Evolutionary conservation across 2,329 filamentous ascomycete genomes (phyloP).

Genomic region (Stagonosporopsis tanaceti): DNA sequence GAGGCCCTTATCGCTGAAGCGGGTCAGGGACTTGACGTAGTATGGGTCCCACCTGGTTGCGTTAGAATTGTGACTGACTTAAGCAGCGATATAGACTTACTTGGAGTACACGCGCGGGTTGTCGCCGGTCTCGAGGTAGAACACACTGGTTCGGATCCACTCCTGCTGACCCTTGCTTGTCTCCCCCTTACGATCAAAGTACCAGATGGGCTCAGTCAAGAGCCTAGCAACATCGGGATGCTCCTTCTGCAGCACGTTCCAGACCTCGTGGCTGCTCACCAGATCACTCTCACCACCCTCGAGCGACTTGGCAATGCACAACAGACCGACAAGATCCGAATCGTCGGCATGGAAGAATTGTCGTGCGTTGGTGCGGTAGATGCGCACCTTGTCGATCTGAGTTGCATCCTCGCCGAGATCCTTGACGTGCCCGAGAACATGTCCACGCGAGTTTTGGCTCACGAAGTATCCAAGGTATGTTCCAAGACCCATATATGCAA

Average conservation of each 20-base stretch:
- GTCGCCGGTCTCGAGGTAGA: constrained; percentile 77
- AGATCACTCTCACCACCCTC: constrained; percentile 87
- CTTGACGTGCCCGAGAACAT: constrained; percentile 89
- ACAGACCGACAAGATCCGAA: constrained; percentile 80
- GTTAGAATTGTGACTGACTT: constrained; percentile 18
- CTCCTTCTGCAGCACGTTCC: constrained; percentile 78
- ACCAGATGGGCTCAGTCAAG: constrained; percentile 82
- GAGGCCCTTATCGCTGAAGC: constrained; percentile 76
- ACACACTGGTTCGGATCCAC: constrained; percentile 74
- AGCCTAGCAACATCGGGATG: constrained; percentile 80
- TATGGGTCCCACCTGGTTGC: constrained; percentile 77
- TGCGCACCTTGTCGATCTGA: constrained; percentile 86
- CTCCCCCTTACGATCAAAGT: constrained; percentile 92
- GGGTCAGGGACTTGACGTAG: constrained; percentile 77
- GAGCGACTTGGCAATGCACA: constrained; percentile 79
- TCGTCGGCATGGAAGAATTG: constrained; percentile 90
- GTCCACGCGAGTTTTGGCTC: constrained; percentile 82
- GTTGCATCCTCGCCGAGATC: constrained; percentile 82
- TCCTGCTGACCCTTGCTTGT: constrained; percentile 75
- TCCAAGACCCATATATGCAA: constrained; percentile 79
- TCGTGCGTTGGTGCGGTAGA: constrained; percentile 85
- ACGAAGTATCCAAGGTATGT: constrained; percentile 89
- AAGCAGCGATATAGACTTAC: constrained; percentile 42
- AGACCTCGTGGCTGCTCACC: constrained; percentile 79
- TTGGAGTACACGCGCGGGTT: constrained; percentile 78